A percentile compares a stretch with the other conserved stretches of the same genome.
Evolutionary conservation across 1,284 basidiomycete species (phyloP).

Genomic region (Marasmius sp.): DNA sequence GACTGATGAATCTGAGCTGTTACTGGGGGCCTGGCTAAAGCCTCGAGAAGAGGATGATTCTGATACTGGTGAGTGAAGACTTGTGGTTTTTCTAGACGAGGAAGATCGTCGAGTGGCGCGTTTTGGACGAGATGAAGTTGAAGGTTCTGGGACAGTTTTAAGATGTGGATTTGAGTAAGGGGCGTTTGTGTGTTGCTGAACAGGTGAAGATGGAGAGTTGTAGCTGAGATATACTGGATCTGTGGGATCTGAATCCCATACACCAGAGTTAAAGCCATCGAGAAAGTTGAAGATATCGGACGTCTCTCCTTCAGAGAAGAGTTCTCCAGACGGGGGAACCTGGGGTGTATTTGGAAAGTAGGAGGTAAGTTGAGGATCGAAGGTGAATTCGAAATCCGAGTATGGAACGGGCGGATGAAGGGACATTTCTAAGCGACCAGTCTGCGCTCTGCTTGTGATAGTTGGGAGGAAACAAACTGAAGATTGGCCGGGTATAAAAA

Average conservation of each 20-base stretch:
- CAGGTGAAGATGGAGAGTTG: conserved; percentile 21
- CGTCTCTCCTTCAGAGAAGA: conserved; percentile 72
- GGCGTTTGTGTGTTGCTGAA: conserved; percentile 20
- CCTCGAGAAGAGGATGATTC: conserved; percentile 11
- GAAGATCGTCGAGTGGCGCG: conserved; percentile 24
- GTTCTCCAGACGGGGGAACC: conserved; percentile 67
- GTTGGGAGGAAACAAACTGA: conserved; percentile 4
- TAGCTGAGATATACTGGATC: conserved; percentile 14
- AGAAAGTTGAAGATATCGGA: conserved; percentile 74
- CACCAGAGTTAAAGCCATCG: conserved; percentile 71
- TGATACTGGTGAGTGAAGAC: conserved; percentile 11
- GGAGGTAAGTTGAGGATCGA: conserved; percentile 53
- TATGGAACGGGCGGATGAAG: conserved; percentile 49
- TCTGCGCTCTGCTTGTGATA: neutral
- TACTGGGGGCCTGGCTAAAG: conserved; percentile 27
- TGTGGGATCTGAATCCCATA: conserved; percentile 54
- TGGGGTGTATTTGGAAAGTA: conserved; percentile 59
- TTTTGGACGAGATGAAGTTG: conserved; percentile 33
- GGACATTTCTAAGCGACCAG: neutral
- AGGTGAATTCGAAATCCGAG: conserved; percentile 64
- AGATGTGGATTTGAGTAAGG: conserved; percentile 50
- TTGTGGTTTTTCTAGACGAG: conserved; percentile 25
- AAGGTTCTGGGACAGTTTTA: conserved; percentile 40
- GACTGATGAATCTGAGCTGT: conserved; percentile 31
- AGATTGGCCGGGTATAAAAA: neutral